These are phyloP conservation scores for Fusarium guadeloupense DNA, from an alignment of 2,329 filamentous ascomycete species.

Conservation along the genomic window DNA sequence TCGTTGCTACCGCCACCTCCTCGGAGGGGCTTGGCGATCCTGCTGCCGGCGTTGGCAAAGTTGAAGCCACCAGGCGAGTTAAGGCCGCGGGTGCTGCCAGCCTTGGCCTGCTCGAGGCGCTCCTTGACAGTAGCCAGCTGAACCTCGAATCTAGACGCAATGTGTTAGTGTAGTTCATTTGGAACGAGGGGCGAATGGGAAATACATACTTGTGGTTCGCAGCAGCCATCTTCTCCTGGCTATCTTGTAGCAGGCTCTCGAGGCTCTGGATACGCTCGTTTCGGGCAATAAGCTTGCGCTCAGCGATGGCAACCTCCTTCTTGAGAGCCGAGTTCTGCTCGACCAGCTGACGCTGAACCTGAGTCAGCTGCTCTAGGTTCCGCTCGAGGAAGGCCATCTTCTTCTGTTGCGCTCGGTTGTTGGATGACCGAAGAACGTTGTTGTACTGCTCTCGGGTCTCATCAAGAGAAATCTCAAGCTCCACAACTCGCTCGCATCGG, in stretches of 20 bases:
- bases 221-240: constrained; percentile 96
- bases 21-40: constrained; percentile 75
- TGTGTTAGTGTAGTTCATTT: constrained; percentile 41
- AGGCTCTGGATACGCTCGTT: constrained; percentile 97
- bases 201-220: constrained; percentile 91
- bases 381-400: constrained; percentile 99
- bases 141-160: constrained; percentile 80
- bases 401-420: constrained; percentile 99
- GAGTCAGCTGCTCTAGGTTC: constrained; percentile 96
- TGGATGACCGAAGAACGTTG: constrained; percentile 94
- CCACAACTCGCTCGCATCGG: constrained; percentile 95
- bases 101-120: constrained; percentile 93
- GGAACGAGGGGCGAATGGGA: neutral
- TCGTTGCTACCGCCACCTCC: constrained; percentile 65
- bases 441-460: constrained; percentile 99
- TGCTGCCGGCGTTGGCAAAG: constrained; percentile 71
- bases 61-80: constrained; percentile 75
- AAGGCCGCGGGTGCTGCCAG: constrained; percentile 86
- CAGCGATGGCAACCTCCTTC: constrained; percentile 98
- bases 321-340: constrained; percentile 97
- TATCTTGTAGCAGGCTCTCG: constrained; percentile 91
- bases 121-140: constrained; percentile 98
- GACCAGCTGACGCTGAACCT: constrained; percentile 95
- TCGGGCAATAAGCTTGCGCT: constrained; percentile 93
- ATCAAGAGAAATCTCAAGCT: constrained; percentile 96